Percentiles rank a stretch among this genome's conserved stretches.
These are phyloP conservation scores for Aspergillus novofumigatus DNA, from an alignment of 2,329 filamentous ascomycete genomes.

Conservation along the genomic window DNA sequence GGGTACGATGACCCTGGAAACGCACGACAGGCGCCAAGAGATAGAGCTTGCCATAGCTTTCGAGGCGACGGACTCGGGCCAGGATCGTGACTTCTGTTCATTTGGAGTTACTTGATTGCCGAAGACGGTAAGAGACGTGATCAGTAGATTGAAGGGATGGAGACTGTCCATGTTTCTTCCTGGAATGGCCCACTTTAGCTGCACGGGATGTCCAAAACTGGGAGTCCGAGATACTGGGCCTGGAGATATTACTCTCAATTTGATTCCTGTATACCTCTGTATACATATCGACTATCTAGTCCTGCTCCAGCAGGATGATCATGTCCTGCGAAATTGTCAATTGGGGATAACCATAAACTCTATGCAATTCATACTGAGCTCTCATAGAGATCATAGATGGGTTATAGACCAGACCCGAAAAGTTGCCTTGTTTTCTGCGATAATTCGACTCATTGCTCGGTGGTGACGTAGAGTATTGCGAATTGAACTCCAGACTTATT, in stretches of 20 bases:
- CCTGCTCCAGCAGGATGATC: too few relatives aligned
- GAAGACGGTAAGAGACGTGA: conserved; percentile 12
- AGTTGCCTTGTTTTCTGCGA: background rate
- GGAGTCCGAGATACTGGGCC: conserved; percentile 11
- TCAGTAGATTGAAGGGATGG: conserved; percentile 17
- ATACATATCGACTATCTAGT: background rate
- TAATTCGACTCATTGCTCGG: background rate
- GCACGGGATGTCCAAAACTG: conserved; percentile 17
- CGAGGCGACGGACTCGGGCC: background rate
- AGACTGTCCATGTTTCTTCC: conserved; percentile 7
- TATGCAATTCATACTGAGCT: too few relatives aligned
- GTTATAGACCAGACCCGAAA: background rate
- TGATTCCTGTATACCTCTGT: background rate
- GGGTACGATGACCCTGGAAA: conserved; percentile 14
- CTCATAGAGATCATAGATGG: too few relatives aligned
- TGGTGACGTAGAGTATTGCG: background rate
- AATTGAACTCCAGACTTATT: background rate
- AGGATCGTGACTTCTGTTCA: conserved; percentile 9
- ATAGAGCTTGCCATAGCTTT: conserved; percentile 14
- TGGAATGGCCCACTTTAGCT: conserved; percentile 15
- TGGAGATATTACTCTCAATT: background rate
- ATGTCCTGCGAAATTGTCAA: too few relatives aligned
- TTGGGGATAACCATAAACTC: too few relatives aligned
- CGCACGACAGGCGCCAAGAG: conserved; percentile 6
- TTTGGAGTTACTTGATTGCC: conserved; percentile 5